These are phyloP conservation scores for Vanrija humicola DNA, from an alignment of 1,284 basidiomycete genomes.

Conservation along the genomic window DNA sequence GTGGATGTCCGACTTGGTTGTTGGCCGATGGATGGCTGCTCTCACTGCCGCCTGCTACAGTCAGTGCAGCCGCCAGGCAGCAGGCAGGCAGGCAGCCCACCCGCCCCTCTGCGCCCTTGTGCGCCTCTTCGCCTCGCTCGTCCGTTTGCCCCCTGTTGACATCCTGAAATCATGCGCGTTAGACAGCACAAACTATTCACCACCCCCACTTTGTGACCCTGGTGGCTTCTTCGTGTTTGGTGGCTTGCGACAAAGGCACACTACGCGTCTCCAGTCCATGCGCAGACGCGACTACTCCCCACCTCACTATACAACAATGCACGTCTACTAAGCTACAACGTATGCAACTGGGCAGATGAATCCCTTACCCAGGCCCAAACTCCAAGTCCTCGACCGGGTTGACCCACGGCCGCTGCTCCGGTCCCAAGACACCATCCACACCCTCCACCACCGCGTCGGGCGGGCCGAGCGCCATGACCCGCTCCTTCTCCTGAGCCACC, in stretches of 20 bases:
- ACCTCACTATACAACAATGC: neutral
- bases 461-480: neutral
- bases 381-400: neutral
- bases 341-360: neutral
- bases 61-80: too few species aligned
- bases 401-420: too few species aligned
- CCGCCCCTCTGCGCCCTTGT: too few species aligned
- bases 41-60: too few species aligned
- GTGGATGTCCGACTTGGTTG: too few species aligned
- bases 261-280: neutral
- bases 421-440: too few species aligned
- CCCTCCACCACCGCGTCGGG: too few species aligned
- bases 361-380: neutral
- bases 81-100: too few species aligned
- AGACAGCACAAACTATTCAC: neutral
- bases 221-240: neutral
- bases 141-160: neutral
- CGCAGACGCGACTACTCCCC: too few species aligned
- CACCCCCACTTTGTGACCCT: neutral
- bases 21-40: too few species aligned
- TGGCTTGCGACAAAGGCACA: neutral
- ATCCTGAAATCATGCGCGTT: constrained; percentile 5
- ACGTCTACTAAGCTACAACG: neutral
- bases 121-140: too few species aligned
- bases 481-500: constrained; percentile 26